Evolutionary conservation across 2,329 filamentous ascomycete genomes (phyloP), one percentile per base, ranked within the genome.

Genomic region (Penicillium sp.): DNA sequence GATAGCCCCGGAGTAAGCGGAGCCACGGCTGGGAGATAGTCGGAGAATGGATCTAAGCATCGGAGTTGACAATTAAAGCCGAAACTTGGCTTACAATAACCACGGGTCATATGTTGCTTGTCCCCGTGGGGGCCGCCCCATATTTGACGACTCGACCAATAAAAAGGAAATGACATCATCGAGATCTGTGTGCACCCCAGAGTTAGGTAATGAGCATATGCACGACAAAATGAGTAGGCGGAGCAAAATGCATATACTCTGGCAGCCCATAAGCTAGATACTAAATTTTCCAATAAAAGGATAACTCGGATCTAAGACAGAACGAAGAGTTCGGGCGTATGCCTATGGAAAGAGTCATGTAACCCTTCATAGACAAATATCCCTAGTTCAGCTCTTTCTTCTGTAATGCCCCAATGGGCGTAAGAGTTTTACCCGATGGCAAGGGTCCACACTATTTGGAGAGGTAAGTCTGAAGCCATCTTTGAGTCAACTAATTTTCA

Each of bases 361-460:
- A 6, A 8, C 12, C 7, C n/a, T 17, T 35, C 27, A 2, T 27
- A 7, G 17, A 12, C 5, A 7, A 8, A 2, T 35, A 17, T 35
- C 9, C 17, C 6, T 35, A 17, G 17, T 25, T 35, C n/a, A 12
- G 23, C 9, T 6, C 6, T 10, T 19, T 36, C 47, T 25, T 38
- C 23, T 25, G 7, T 13, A 10, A 5, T 29, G n/a, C 31, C 21
- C 15, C 6, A 15, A 47, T 38, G 10, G 52, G 33, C 15, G 33
- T 54, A 21, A 54, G 43, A 12, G 19, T 54, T n/a, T 48, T 21
- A 9, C 52, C 52, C 4, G 52, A 48, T 29, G 52, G 9, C 25
- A 54, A 23, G 1, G 52, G 52, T 6, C 52, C 52, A 25, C 43
- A 54, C 52, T 50, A 15, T 15, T 39, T 17, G 17, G 12, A 3